phyloP scores from a whole-genome alignment of 371 early-diverging fungal species.

The Mucor mucedo region DNA sequence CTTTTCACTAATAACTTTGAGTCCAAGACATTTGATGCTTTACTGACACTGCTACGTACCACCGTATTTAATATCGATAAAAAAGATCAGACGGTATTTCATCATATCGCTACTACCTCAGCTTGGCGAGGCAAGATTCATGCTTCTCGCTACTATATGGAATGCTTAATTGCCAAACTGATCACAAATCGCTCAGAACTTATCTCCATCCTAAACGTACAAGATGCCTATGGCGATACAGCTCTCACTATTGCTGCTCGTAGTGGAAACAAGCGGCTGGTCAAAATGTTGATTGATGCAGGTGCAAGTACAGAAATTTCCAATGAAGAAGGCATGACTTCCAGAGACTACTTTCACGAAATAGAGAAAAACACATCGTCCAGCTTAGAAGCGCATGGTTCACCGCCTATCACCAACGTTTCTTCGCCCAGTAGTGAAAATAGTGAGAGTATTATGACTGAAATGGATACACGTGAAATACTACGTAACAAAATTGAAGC shows the following conservation, averaged over 20 bases:
- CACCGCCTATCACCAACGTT: neutral
- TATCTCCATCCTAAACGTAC: conserved; percentile 78
- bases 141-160: conserved; percentile 88
- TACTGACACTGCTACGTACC: conserved; percentile 78
- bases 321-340: conserved; percentile 74
- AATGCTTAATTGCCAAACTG: conserved; percentile 77
- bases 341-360: conserved; percentile 53
- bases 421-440: conserved; percentile 8
- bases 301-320: conserved; percentile 79
- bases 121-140: conserved; percentile 75
- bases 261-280: conserved; percentile 71
- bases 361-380: conserved; percentile 24
- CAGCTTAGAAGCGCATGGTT: neutral
- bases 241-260: conserved; percentile 87
- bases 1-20: conserved; percentile 90
- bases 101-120: conserved; percentile 87
- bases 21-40: conserved; percentile 73
- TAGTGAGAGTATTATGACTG: conserved; percentile 44
- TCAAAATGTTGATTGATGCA: conserved; percentile 76
- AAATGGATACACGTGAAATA: conserved; percentile 34
- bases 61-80: conserved; percentile 82
- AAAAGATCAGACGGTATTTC: conserved; percentile 86
- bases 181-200: conserved; percentile 61
- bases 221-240: conserved; percentile 88
- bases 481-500: conserved; percentile 23